Evolutionary conservation across 805 yeast genomes (phyloP), one percentile per base, ranked within the genome.

Genomic region (Saccharomycopsis schoenii): DNA sequence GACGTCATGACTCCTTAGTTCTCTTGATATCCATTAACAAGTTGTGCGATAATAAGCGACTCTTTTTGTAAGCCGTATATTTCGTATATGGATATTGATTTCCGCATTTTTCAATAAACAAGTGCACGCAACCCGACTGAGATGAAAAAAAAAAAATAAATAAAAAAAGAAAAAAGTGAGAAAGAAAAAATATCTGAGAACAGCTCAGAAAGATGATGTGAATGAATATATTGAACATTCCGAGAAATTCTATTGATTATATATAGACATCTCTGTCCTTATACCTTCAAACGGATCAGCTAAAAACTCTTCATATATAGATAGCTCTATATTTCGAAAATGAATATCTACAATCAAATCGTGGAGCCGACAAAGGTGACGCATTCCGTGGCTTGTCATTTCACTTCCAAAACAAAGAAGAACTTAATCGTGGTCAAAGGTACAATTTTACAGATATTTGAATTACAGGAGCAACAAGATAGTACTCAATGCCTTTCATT

Each of bases 311-410:
- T 3, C 34, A 4, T 29, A 29, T 29, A 29, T 6, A 29, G 6
- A 29, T 3, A 29, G 34, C 3, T 29, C 34, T 3, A 6, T 29
- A 4, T 29, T 37, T 37, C 10, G 15, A 37, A 37, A 43, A 83
- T 83, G 87, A 81, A 83, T 59, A 82, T 79, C 4, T 80, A 80
- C 68, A 76, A 78, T 63, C 84, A 81, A 67, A 76, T 83, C 68
- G 75, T 82, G 58, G 83, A 80, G 61, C 86, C 86, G 12, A 72
- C 86, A 2, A 74, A 80, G 65, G 79, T 82, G 52, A 63, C 74
- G 41, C 71, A 74, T 51, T 73, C 80, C 55, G 64, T 81, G 14
- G 76, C 77, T 12, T 79, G 83, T 61, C 66, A 70, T 56, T 74
- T 76, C 61, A 71, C 74, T 1, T 59, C 75, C 2, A 67, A 79